Evolutionary conservation across 2,329 filamentous ascomycete species (phyloP), one percentile per base, ranked within the genome.

Genomic region (Botryotinia narcissicola): DNA sequence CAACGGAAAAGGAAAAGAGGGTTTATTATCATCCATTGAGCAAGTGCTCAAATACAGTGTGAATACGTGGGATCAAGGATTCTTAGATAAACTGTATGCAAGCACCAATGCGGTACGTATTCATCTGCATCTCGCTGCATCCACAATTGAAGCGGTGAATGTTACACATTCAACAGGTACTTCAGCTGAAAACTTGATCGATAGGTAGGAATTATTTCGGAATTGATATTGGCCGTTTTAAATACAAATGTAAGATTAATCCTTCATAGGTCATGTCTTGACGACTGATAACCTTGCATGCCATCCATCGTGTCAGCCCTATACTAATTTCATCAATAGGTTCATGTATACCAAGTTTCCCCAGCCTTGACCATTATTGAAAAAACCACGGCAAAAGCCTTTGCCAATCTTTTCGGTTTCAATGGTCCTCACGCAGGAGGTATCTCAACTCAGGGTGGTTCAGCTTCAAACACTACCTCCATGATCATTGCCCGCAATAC

Each of bases 51-150:
- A 89, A 76, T 94, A 97, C 82, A 96, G 92, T 80, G 95, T 98
- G 80, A 99, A 99, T 83, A 98, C 95, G n/a, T 98, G 95, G 93
- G 93, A 97, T 80, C 95, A 97, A 83, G 95, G 95, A 18, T 99
- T 98, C 83, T 84, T 98, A 80, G 95, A 98, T 83, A 98, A 99
- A 84, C 86, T 98, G 29, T 98, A 98, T 82, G 90, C 92, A n/a
- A 92, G 91, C 76, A 97, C 93, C 57, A 96, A 96, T 80, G 92
- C 95, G 60, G 91, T 92, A 80, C 74, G 87, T 54, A 62, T 29
- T 83, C 46, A 32, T 25, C 35, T 20, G 8, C 62, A 72, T 74
- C 51, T 35, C 32, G 16, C 42, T 20, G 8, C 62, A 72, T 74
- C 57, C 64, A 46, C n/a, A 42, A 32, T 71, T 73, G 66, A 48